Base-by-base conservation (phyloP, 2,329 filamentous ascomycete genomes). In the Venturia nashicola region DNA sequence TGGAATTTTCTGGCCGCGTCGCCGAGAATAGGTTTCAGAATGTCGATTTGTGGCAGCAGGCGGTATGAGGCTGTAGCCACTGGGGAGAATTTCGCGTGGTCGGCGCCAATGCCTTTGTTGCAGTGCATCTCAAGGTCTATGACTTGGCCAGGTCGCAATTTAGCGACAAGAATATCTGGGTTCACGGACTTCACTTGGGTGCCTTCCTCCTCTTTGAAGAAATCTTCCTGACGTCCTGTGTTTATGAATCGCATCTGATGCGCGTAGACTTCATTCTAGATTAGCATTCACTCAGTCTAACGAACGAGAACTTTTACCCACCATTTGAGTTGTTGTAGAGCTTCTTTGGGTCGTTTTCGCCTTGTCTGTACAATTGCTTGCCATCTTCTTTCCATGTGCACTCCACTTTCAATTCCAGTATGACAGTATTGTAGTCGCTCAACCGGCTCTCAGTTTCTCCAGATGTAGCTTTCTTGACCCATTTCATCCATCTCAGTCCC, bases 31-130 rank as follows among this genome's bases (percentile, higher is more conserved):
- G 94, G 94, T 69, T 83, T 79, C 55, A 82, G 79, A 72, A 99
- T 97, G 67, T 83, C 82, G 75, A 99, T 97, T 68, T 87, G 87
- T 8, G 94, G 94, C 72, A 99, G 79, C 23, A 99, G 83, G 61
- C 94, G 86, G 79, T 99, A 99, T 32, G 89, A 90, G 3, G 94
- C 94, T 1, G 94, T 97, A 3, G 93, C 92, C 43, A 97, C 94
- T 59, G 94, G 94, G 0, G 91, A 96, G 79, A 94, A 99, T 77
- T 99, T 99, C 70, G 94, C 88, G 75, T 99, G 94, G 76, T 99
- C 94, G 67, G 88, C 86, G 59, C 94, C 94, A 68, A 95, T 86
- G 66, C 95, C 94, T 78, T 97, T 96, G 78, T 96, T 86, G 78
- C 93, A 94, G 79, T 97, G 92, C 83, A 96, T 88, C 68, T 89